Evolutionary conservation across 139 green algal species (phyloP).

Genomic region (Haematococcus sp.): DNA sequence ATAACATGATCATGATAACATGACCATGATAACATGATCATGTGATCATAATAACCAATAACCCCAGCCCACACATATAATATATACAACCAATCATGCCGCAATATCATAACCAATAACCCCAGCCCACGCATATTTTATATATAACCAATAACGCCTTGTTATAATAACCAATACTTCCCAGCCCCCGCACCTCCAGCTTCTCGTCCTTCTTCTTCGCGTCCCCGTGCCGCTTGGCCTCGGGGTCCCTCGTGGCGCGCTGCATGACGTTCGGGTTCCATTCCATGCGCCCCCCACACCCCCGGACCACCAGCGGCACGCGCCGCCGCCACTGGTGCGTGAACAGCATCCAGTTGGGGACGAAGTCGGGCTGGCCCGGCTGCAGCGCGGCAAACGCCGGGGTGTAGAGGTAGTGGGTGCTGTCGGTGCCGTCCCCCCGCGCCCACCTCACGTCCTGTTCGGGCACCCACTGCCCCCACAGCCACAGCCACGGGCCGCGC

Average conservation of each 20-base stretch:
- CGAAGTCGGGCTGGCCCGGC: not conserved
- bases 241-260: not conserved
- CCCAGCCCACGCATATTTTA: too few relatives aligned
- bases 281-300: not conserved
- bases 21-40: too few relatives aligned
- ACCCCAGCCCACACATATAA: too few relatives aligned
- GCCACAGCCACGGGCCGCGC: not conserved
- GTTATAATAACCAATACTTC: too few relatives aligned
- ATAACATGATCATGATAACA: too few relatives aligned
- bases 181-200: slow-evolving; percentile 1
- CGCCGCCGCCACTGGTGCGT: not conserved
- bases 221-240: too few relatives aligned
- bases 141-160: too few relatives aligned
- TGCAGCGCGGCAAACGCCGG: not conserved
- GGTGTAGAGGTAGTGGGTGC: slow-evolving; percentile 2
- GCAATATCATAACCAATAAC: too few relatives aligned
- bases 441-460: not conserved
- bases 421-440: not conserved
- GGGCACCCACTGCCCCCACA: not conserved
- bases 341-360: slow-evolving; percentile 5
- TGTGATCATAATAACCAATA: too few relatives aligned
- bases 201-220: not conserved
- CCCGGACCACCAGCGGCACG: slow-evolving; percentile 16
- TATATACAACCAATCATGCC: too few relatives aligned
- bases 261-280: slow-evolving; percentile 10